These are phyloP conservation scores for Xerocomus brunneocitrinus DNA, from an alignment of 768 basidiomycete genomes.

Conservation along the genomic window DNA sequence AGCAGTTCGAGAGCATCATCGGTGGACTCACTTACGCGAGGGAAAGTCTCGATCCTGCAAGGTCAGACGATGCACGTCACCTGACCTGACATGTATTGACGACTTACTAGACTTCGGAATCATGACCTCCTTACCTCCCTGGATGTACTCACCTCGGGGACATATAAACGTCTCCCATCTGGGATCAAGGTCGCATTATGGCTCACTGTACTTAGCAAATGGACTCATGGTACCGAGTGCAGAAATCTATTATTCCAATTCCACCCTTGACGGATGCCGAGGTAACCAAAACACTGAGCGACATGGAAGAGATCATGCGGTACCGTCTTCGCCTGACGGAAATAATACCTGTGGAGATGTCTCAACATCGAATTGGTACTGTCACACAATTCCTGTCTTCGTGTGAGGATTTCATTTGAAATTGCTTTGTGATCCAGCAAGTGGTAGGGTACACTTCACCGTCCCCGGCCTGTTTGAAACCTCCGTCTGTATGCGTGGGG, in stretches of 20 bases:
- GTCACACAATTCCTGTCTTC: slow-evolving; percentile 19
- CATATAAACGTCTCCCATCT: slow-evolving; percentile 79
- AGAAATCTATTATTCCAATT: slow-evolving; percentile 71
- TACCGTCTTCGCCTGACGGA: slow-evolving; percentile 78
- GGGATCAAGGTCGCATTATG: slow-evolving; percentile 60
- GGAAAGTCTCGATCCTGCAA: slow-evolving; percentile 69
- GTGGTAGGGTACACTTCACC: slow-evolving; percentile 76
- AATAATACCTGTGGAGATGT: slow-evolving; percentile 79
- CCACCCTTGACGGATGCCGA: slow-evolving; percentile 62
- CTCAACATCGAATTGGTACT: slow-evolving; percentile 59
- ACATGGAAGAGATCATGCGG: slow-evolving; percentile 75
- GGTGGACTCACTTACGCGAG: slow-evolving; percentile 58
- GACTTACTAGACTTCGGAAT: slow-evolving; percentile 67
- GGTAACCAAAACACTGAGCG: slow-evolving; percentile 58
- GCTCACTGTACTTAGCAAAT: slow-evolving; percentile 11
- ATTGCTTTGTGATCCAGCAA: slow-evolving; percentile 39
- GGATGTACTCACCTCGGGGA: slow-evolving; percentile 82
- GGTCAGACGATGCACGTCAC: slow-evolving; percentile 41
- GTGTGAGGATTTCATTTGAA: slow-evolving; percentile 9
- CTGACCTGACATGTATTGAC: neutral
- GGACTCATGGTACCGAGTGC: slow-evolving; percentile 20
- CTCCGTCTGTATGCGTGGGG: slow-evolving; percentile 70
- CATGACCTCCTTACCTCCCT: slow-evolving; percentile 91
- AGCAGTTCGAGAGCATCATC: slow-evolving; percentile 73
- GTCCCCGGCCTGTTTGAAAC: slow-evolving; percentile 70